Base-by-base conservation (phyloP, 2,329 filamentous ascomycete genomes). In the Zalaria sp. region DNA sequence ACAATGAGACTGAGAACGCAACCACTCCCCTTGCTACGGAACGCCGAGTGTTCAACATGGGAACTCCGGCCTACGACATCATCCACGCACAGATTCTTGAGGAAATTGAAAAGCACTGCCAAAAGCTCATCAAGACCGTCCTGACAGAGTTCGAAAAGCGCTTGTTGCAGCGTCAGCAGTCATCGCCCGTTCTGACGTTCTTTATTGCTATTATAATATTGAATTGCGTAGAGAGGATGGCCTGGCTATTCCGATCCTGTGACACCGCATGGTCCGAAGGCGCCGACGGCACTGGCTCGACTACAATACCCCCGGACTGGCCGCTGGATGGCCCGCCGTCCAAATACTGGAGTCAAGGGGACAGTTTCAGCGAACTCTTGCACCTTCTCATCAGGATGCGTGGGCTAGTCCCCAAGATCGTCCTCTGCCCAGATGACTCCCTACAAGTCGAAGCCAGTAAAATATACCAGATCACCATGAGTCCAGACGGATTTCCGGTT, bases 111-210 rank as follows among this genome's bases (percentile, higher is more conserved):
- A 71, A 71, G 48, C 67, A 70, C 27, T 71, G 72, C 31, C 62
- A 65, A 9, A 61, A 62, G 40, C 58, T 76, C 4, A 67, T 67
- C 48, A 74, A 72, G 41, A 59, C 59, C 6, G 66, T 76, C 29
- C 70, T 77, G 64, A 74, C 73, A 46, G 73, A 77, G 44, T 63
- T 78, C 1, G 75, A 79, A 51, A 67, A 72, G 11, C 67, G 73
- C n/a, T 58, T 78, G 4, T 62, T 77, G 5, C 72, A 75, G 49
- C 69, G 72, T 8, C 69, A 73, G 50, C 69, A 74, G 53, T 67
- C 66, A 25, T 71, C 68, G 40, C 66, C 66, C 37, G 76, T 78
- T 43, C 69, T 73, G 45, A 77, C 73, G 0, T 77, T 76, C 51
- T 57, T 79, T n/a, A 68, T 71, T 4, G 66, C 72, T 1, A 61